Evolutionary conservation across 2,329 filamentous ascomycete genomes (phyloP), one percentile per base, ranked within the genome.

Genomic region (Apiospora koreana): DNA sequence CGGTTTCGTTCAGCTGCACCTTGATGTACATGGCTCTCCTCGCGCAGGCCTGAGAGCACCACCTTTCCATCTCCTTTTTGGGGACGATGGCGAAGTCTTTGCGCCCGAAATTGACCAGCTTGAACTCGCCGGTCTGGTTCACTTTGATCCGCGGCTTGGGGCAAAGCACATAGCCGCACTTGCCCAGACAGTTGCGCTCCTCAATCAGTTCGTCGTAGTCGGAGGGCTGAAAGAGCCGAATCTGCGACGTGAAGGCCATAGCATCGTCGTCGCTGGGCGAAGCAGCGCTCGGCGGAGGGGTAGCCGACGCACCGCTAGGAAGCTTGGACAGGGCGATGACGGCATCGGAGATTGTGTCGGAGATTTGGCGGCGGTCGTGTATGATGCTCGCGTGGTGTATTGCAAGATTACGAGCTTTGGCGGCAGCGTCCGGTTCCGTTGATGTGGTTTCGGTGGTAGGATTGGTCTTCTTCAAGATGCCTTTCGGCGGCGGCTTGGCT

Each of bases 161-260:
- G 80, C 96, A 99, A 38, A 98, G 86, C 0, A 88, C 86, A 79
- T 98, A 98, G 1, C 94, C 96, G 82, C 96, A 99, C 25, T 89
- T 86, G 58, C 87, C 89, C 75, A 93, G 91, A 74, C 94, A 92
- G 79, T 97, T 97, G 76, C 96, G 93, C 84, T 99, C 96, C 73
- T 92, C 88, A 71, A 98, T 91, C 67, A 98, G 85, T 73, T 93
- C 92, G 78, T 97, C 94, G 83, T 97, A 97, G 83, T 99, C 95
- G 68, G 88, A 87, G 0, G 95, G 94, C 79, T 95, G 93, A 81
- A 98, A 98, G 58, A 89, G 86, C 12, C 87, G 83, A 31, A 98
- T 83, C 45, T 89, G 87, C 3, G 84, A 78, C 75, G 91, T 90
- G 82, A 98, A 94, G 69, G 83, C 83, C 48, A 82, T 79, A 1